Conservation (phyloP, 1,139 yeast species). For the Hemisphaericaspora lyxosophila region DNA sequence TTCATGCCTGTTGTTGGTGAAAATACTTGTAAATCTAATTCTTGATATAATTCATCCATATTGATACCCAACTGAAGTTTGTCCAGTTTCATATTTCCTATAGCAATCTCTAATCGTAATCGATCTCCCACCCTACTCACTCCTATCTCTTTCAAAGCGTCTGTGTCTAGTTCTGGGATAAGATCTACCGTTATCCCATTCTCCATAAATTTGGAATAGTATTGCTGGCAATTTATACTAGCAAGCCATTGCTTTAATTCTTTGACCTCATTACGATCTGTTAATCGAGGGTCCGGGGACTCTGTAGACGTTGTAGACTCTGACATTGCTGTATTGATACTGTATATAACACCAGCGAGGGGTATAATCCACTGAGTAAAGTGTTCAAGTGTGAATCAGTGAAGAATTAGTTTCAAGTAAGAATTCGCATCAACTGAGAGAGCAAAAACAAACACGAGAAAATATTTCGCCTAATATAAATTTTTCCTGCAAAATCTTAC, state of each 20-base stretch:
- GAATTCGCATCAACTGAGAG: no score
- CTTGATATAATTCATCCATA: slow-evolving; percentile 25
- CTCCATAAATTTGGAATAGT: slow-evolving; percentile 35
- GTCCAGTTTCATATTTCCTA: slow-evolving; percentile 42
- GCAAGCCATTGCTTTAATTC: slow-evolving; percentile 41
- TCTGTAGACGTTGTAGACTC: no score
- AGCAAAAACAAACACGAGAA: no score
- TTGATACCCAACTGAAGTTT: slow-evolving; percentile 33
- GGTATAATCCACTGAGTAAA: no score
- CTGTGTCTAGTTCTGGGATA: slow-evolving; percentile 62
- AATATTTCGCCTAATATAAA: no score
- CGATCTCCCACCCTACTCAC: slow-evolving; percentile 81
- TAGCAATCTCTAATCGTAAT: slow-evolving; percentile 59
- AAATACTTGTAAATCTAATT: background rate
- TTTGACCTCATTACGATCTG: slow-evolving; percentile 7
- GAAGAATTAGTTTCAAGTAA: no score
- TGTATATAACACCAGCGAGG: no score
- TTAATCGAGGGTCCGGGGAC: background rate
- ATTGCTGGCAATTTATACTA: slow-evolving; percentile 37
- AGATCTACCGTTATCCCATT: slow-evolving; percentile 62
- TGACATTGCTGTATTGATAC: no score
- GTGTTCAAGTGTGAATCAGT: no score
- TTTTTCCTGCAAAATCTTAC: no score
- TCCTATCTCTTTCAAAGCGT: slow-evolving; percentile 74
- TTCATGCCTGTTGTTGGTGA: background rate